Evolutionary conservation across 176 grass and related monocot genomes (phyloP).

Genomic region (Pontederia paniculata): DNA sequence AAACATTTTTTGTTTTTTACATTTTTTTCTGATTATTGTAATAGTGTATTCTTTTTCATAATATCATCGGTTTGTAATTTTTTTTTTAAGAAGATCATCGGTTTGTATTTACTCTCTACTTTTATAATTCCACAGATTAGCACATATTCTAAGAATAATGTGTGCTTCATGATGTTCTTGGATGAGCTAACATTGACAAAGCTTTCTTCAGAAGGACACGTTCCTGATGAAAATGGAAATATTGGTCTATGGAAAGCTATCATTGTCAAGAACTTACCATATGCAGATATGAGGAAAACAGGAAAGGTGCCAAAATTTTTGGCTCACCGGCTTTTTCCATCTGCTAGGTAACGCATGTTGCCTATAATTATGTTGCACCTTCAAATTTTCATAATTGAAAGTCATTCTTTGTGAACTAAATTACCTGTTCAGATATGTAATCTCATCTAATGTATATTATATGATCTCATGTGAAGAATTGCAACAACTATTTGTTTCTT

Average conservation of each 20-base stretch:
- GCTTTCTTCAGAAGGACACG: conserved; percentile 74
- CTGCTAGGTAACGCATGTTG: conserved; percentile 41
- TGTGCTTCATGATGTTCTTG: conserved; percentile 96
- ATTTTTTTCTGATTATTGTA: too few species aligned
- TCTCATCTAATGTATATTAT: too few species aligned
- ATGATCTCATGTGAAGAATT: too few species aligned
- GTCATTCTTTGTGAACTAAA: background rate
- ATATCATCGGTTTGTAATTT: background rate
- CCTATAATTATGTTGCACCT: background rate
- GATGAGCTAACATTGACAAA: conserved; percentile 66
- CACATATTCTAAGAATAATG: conserved; percentile 65
- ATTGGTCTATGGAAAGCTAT: conserved; percentile 75
- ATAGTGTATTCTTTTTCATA: too few species aligned
- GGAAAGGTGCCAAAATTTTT: conserved; percentile 93
- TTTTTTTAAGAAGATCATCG: background rate
- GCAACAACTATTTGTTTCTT: too few species aligned
- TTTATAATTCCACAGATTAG: conserved; percentile 59
- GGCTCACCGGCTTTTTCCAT: conserved; percentile 70
- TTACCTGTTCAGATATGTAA: too few species aligned
- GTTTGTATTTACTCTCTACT: conserved; percentile 17
- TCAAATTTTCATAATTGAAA: conserved; percentile 6
- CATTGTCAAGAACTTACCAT: conserved; percentile 69
- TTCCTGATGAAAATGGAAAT: conserved; percentile 51
- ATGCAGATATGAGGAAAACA: conserved; percentile 62
- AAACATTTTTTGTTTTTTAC: too few species aligned